Evolutionary conservation across 139 green algal species (phyloP), one percentile per base, ranked within the genome.

Genomic region (Tetratostichococcus sp.): DNA sequence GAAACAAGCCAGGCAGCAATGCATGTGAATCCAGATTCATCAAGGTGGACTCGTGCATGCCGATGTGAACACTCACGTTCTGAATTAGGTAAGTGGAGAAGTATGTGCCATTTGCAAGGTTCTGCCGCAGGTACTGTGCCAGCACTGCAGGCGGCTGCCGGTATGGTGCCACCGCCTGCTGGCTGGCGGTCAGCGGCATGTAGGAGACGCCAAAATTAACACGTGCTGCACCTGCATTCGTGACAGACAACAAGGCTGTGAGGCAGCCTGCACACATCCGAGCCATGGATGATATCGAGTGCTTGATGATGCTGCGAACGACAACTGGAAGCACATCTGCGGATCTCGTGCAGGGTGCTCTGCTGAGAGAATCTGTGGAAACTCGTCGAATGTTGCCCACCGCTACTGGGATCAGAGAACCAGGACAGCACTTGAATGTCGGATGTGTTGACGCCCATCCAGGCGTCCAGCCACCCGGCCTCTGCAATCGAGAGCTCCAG

Each of bases 81-180:
- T 62, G 17, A 2, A 25, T 2, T 8, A 62, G 50, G 50, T 62
- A n/a, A 2, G 16, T 71, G 14, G 11, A 26, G 14, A 73, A 58
- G 43, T 59, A 50, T 17, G 31, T 73, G 11, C 31, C 39, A n/a
- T 73, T 73, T 22, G 28, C n/a, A 5, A 42, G 32, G 34, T 59
- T 43, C 32, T 73, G 50, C 14, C 50, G 50, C 50, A 62, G 50
- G 50, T 62, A 62, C 68, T 43, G 43, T 58, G 68, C 68, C 68
- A 50, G 31, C 26, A 62, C 34, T n/a, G 68, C 31, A n/a, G 30
- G 30, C 68, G 14, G 43, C 34, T 73, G 30, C 30, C 30, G 43
- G 68, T 73, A 42, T 11, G 16, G 26, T 17, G 19, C 14, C n/a
- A n/a, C n/a, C n/a, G n/a, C n/a, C n/a, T 16, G 26, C 43, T 21